These are phyloP conservation scores for Gentiana dahurica DNA, from an alignment of 257 asterid species.

Conservation along the genomic window DNA sequence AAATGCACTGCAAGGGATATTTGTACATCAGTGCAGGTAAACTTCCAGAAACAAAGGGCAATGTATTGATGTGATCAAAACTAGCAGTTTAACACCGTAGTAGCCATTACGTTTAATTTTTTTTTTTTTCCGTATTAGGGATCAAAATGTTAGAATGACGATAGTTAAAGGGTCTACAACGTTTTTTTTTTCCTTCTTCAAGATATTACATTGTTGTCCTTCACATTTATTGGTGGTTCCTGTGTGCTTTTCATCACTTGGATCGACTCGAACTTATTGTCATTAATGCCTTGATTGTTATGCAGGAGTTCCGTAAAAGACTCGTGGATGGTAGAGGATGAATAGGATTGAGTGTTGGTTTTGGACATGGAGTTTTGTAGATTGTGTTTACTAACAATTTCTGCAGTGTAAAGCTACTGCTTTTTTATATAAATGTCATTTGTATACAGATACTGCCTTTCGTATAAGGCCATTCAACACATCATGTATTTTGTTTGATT, in stretches of 20 bases:
- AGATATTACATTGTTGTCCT: background rate
- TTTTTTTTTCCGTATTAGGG: background rate
- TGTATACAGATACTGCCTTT: too few relatives aligned
- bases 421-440: background rate
- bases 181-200: background rate
- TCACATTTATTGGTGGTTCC: too few relatives aligned
- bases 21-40: conserved; percentile 48
- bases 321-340: conserved; percentile 19
- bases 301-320: conserved; percentile 8
- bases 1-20: conserved; percentile 24
- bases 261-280: too few relatives aligned
- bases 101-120: background rate
- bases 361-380: conserved; percentile 10
- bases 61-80: too few relatives aligned
- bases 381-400: conserved; percentile 4
- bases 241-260: background rate
- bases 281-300: background rate
- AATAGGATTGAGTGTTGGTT: conserved; percentile 11
- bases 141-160: background rate
- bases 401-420: conserved; percentile 1
- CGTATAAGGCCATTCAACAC: background rate
- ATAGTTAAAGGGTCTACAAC: background rate
- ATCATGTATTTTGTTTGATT: background rate
- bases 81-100: background rate
- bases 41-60: background rate